Conservation (phyloP, 2,329 filamentous ascomycete genomes). For the Diaporthe citrichinensis region DNA sequence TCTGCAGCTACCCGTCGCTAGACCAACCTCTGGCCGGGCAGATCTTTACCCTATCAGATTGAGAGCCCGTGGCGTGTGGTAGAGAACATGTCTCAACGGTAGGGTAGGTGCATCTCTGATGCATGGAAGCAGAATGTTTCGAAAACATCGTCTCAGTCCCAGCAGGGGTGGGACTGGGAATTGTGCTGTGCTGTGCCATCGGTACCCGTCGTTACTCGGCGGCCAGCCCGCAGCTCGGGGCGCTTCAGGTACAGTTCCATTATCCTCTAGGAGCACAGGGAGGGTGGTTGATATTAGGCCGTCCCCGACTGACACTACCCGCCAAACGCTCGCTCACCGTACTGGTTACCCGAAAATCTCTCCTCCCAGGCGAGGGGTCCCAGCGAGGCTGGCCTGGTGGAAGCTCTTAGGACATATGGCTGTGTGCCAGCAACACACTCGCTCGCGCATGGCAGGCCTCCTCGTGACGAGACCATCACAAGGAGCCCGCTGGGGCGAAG, state of each 20-base stretch:
- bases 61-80: constrained; percentile 63
- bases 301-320: not conserved
- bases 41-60: constrained; percentile 57
- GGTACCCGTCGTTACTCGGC: constrained; percentile 37
- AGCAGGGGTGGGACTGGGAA: constrained; percentile 36
- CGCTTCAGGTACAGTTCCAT: constrained; percentile 35
- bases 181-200: constrained; percentile 29
- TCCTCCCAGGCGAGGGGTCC: not conserved
- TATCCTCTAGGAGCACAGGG: constrained; percentile 33
- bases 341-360: not conserved
- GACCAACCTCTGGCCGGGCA: constrained; percentile 52
- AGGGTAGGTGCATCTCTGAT: constrained; percentile 65
- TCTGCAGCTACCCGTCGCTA: constrained; percentile 58
- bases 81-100: constrained; percentile 59
- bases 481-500: not conserved
- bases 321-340: constrained; percentile 14
- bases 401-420: not conserved
- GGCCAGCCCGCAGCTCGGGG: constrained; percentile 30
- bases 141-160: constrained; percentile 38
- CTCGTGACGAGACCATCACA: not conserved
- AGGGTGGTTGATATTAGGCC: constrained; percentile 33
- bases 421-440: constrained; percentile 11
- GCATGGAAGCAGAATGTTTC: constrained; percentile 54
- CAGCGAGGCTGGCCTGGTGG: not conserved
- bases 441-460: not conserved